phyloP scores from a whole-genome alignment of 768 basidiomycete genomes.

The Leccinellum rugosiceps region DNA sequence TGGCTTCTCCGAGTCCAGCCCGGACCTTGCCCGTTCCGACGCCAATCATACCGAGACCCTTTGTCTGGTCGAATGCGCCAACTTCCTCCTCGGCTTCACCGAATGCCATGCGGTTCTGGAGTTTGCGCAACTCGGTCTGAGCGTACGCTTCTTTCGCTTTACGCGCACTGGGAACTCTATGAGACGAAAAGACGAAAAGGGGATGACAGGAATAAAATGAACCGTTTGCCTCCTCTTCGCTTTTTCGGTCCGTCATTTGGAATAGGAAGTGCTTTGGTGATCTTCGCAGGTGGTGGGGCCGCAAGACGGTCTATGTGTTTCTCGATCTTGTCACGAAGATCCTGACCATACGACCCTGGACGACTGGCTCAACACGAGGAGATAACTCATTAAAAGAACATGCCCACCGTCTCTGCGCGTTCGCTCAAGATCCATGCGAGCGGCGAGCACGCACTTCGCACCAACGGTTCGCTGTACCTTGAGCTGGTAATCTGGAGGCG shows the following conservation, averaged over 20 bases:
- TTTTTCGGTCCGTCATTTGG: conserved; percentile 97
- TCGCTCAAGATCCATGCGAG: conserved; percentile 91
- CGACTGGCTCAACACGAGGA: not conserved
- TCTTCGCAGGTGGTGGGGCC: conserved; percentile 92
- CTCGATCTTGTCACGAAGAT: conserved; percentile 84
- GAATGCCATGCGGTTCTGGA: conserved; percentile 96
- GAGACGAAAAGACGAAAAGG: not conserved
- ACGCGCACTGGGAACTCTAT: conserved; percentile 59
- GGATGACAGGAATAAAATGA: conserved; percentile 17
- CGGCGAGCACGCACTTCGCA: conserved; percentile 86
- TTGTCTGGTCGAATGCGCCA: conserved; percentile 96
- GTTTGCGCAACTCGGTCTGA: conserved; percentile 92
- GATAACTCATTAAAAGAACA: not conserved
- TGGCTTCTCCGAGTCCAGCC: conserved; percentile 81
- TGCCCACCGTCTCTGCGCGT: conserved; percentile 70
- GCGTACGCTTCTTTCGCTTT: conserved; percentile 99
- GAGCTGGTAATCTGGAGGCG: conserved; percentile 85
- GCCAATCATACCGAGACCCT: conserved; percentile 97
- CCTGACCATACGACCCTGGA: conserved; percentile 74
- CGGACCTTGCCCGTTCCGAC: conserved; percentile 83
- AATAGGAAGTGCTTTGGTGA: conserved; percentile 88
- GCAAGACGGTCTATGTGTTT: conserved; percentile 88
- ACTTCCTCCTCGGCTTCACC: conserved; percentile 96
- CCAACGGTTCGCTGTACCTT: conserved; percentile 93
- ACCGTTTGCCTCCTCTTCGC: conserved; percentile 93